A percentile compares a stretch with the other conserved stretches of the same genome.
phyloP scores from a whole-genome alignment of 1,139 yeast genomes.

The Blastobotrys petasosporus region DNA sequence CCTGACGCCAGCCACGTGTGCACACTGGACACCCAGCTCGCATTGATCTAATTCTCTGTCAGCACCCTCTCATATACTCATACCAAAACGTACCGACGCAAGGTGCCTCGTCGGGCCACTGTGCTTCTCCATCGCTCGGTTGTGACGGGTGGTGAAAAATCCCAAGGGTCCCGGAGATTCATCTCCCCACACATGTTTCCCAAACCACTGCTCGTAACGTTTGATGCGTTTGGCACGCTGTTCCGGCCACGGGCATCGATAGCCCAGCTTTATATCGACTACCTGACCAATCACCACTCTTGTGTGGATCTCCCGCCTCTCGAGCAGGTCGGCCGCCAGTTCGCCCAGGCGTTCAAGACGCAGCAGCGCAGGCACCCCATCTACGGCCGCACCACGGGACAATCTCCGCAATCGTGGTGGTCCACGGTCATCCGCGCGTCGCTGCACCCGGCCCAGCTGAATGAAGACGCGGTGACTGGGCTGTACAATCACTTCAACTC shows the following conservation, averaged over 20 bases:
- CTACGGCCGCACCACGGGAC: conserved; percentile 19
- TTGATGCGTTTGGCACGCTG: conserved; percentile 30
- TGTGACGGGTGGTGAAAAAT: too few relatives aligned
- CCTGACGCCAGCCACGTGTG: conserved; percentile 44
- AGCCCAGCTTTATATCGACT: conserved; percentile 21
- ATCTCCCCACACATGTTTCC: conserved; percentile 10
- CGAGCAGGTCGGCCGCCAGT: conserved; percentile 12
- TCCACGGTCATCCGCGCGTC: conserved; percentile 17
- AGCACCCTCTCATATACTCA: background rate
- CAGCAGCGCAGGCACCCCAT: conserved; percentile 20
- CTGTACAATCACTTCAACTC: conserved; percentile 23
- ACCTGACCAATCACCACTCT: conserved; percentile 18
- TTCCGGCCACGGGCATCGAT: conserved; percentile 23
- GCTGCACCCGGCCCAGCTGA: conserved; percentile 15
- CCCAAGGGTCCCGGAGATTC: too few relatives aligned
- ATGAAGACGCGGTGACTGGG: conserved; percentile 15
- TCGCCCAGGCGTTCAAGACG: conserved; percentile 18
- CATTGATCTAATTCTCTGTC: conserved; percentile 41
- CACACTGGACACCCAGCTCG: conserved; percentile 56
- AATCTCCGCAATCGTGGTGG: conserved; percentile 25
- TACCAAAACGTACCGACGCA: background rate
- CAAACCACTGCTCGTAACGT: conserved; percentile 23
- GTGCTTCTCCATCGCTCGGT: too few relatives aligned
- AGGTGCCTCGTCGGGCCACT: conserved; percentile 2
- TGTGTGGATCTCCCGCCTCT: conserved; percentile 13